A percentile compares a stretch with the other conserved stretches of the same genome.
Evolutionary conservation across 2,329 filamentous ascomycete species (phyloP).

Genomic region (Hypoxylon sp.): DNA sequence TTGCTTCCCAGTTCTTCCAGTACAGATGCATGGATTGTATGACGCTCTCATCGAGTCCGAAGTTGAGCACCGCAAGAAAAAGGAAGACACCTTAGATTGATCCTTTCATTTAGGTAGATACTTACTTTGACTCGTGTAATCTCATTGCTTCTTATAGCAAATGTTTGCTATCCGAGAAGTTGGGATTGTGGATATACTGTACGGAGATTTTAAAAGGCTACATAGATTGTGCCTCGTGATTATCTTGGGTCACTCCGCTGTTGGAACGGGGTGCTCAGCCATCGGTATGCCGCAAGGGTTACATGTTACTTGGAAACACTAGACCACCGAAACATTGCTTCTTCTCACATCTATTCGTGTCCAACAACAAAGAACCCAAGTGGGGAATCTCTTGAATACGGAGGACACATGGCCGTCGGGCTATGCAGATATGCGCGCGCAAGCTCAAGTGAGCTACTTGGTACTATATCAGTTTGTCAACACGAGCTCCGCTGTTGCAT

Average conservation of each 20-base stretch:
- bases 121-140: neutral
- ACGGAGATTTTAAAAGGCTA: conserved; percentile 7
- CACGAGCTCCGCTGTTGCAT: conserved; percentile 40
- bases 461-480: conserved; percentile 25
- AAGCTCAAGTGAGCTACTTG: conserved; percentile 11
- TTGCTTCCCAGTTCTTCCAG: conserved; percentile 23
- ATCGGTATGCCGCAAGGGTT: conserved; percentile 18
- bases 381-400: conserved; percentile 21
- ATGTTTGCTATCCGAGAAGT: neutral
- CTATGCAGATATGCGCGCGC: conserved; percentile 13
- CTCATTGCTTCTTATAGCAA: conserved; percentile 2
- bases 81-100: conserved; percentile 7
- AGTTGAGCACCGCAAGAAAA: conserved; percentile 3
- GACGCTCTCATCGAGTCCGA: conserved; percentile 11
- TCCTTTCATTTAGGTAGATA: conserved; percentile 9
- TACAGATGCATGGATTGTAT: conserved; percentile 23
- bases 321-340: conserved; percentile 6
- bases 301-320: conserved; percentile 15
- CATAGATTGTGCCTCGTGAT: conserved; percentile 13
- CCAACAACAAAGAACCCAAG: conserved; percentile 30
- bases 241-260: conserved; percentile 24
- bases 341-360: conserved; percentile 13
- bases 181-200: conserved; percentile 2
- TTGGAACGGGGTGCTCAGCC: conserved; percentile 22
- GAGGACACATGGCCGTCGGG: conserved; percentile 11